Conservation (phyloP, 1,284 basidiomycete species). For the Vanrija sp. region DNA sequence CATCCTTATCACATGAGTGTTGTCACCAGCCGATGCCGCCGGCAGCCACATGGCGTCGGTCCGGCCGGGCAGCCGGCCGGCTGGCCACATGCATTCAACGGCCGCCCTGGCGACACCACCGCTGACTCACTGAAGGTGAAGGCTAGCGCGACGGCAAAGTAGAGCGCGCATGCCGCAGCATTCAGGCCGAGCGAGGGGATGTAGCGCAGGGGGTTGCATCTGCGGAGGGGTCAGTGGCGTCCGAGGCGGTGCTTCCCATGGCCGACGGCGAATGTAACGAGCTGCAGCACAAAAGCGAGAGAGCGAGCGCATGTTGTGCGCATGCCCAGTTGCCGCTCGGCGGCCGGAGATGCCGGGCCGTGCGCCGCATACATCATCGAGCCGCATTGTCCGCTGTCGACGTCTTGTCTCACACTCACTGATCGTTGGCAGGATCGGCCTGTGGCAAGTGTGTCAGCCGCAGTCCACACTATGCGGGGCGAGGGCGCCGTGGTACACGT, state of each 20-base stretch:
- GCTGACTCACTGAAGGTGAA: slow-evolving; percentile 53
- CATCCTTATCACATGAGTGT: not conserved
- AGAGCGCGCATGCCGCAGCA: slow-evolving; percentile 55
- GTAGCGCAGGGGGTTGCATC: slow-evolving; percentile 53
- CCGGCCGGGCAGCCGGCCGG: slow-evolving; percentile 14
- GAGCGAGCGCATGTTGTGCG: not conserved
- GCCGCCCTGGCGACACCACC: not conserved
- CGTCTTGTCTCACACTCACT: slow-evolving; percentile 49
- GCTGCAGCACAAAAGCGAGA: no score
- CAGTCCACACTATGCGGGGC: no score
- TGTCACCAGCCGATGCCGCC: slow-evolving; percentile 10
- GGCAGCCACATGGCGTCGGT: not conserved
- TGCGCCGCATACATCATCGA: no score
- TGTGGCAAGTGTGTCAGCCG: slow-evolving; percentile 39
- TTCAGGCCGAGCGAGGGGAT: slow-evolving; percentile 60
- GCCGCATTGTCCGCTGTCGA: not conserved
- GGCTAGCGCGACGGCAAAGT: slow-evolving; percentile 55
- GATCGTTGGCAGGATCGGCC: slow-evolving; percentile 56
- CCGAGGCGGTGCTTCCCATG: not conserved
- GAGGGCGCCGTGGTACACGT: no score
- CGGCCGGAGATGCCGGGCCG: no score
- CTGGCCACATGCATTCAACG: not conserved
- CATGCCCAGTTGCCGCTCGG: not conserved
- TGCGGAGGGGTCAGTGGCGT: slow-evolving; percentile 4
- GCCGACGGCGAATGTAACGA: not conserved